Base-by-base conservation (phyloP, 139 green algal genomes). In the Pleodorina starrii region DNA sequence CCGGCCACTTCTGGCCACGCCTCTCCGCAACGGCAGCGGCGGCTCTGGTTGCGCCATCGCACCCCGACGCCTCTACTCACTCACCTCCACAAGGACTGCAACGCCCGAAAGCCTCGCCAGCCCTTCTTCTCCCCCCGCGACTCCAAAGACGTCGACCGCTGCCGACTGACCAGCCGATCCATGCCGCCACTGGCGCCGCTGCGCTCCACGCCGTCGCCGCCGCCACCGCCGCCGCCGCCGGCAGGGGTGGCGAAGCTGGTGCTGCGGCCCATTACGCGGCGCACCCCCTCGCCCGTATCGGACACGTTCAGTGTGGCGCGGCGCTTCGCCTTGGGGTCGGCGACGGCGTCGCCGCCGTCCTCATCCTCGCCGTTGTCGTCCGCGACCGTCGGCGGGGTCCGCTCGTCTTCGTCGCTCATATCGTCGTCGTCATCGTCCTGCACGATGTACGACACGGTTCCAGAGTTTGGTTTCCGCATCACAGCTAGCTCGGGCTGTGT, bases 371-470 rank as follows among this genome's bases (percentile, higher is more conserved):
- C 32, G 14, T 43, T 51, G 21, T 51, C 78, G 50, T 69, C 46
- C 23, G 0, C 29, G 7, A 48, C 46, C 17, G 50, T 1, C 1
- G 42, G 40, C 42, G 11, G 1, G 29, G 32, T 32, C 14, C 42
- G 21, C 72, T 54, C 72, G 4, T 59, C 42, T 16, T 80, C 72
- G 72, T 80, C 72, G 35, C 35, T 43, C 72, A 59, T 35, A 14
- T 80, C 72, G 35, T 80, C 72, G 12, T 54, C 72, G 43, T 80
- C 72, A 36, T 80, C 72, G 72, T 80, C 72, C 72, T 80, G 68
- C 32, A 46, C 54, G n/a, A n/a, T 68, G 17, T n/a, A 68, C 57
- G 57, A 29, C n/a, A n/a, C n/a, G n/a, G n/a, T n/a, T n/a, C n/a
- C n/a, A n/a, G n/a, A n/a, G n/a, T n/a, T n/a, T n/a, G n/a, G n/a